These are phyloP conservation scores for Corymbia maculata DNA, from an alignment of 345 rosid species.

Conservation along the genomic window DNA sequence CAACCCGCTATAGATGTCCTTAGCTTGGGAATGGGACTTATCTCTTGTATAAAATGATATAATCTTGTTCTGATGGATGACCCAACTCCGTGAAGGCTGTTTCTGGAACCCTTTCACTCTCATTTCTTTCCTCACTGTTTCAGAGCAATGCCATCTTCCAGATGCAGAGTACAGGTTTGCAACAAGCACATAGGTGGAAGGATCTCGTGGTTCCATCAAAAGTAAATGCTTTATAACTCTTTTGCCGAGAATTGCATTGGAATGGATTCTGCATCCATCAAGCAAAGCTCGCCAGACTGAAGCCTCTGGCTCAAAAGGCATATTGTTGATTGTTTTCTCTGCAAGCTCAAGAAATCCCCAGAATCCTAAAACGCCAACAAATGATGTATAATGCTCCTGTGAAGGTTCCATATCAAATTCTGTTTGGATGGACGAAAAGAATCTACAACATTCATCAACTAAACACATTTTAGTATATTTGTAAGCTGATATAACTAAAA, in stretches of 20 bases:
- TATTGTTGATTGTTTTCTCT: constrained; percentile 33
- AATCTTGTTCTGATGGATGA: constrained; percentile 45
- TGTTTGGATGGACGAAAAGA: constrained; percentile 50
- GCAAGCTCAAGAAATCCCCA: constrained; percentile 85
- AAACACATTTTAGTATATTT: constrained; percentile 36
- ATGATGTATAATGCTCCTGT: constrained; percentile 57
- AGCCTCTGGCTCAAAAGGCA: constrained; percentile 47
- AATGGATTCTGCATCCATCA: constrained; percentile 59
- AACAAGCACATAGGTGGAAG: constrained; percentile 59
- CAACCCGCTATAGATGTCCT: constrained; percentile 60
- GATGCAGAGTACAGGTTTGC: constrained; percentile 87
- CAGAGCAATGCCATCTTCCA: constrained; percentile 78
- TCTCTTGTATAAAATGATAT: constrained; percentile 67
- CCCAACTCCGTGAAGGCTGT: constrained; percentile 77
- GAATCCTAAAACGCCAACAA: constrained; percentile 51
- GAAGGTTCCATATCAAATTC: constrained; percentile 40
- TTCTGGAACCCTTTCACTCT: constrained; percentile 44
- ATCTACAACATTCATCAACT: constrained; percentile 36
- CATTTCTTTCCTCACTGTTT: constrained; percentile 59
- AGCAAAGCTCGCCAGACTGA: constrained; percentile 69
- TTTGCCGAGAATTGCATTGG: constrained; percentile 44
- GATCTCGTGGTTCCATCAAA: constrained; percentile 40
- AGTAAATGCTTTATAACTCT: constrained; percentile 46
- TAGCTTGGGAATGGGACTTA: constrained; percentile 47
- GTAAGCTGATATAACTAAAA: constrained; percentile 46